Evolutionary conservation across 2,329 filamentous ascomycete genomes (phyloP).

Genomic region (Aspergillus piperis): DNA sequence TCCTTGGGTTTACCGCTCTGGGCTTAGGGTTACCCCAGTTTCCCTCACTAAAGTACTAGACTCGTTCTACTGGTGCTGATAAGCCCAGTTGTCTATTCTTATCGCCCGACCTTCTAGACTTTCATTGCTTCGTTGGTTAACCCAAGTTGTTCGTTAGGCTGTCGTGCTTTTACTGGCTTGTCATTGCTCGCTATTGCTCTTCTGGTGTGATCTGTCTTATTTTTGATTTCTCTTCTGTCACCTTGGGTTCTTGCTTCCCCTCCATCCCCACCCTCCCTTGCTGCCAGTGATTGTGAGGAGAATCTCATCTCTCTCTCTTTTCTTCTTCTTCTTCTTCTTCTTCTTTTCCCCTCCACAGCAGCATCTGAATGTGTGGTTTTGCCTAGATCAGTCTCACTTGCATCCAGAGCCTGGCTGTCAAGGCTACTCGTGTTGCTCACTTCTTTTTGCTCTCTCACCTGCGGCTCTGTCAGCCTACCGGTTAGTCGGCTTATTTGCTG

Average conservation of each 20-base stretch:
- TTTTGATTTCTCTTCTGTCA: conserved; percentile 5
- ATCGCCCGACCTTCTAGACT: conserved; percentile 19
- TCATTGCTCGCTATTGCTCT: not conserved
- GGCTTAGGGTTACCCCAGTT: conserved; percentile 9
- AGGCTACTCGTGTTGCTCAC: conserved; percentile 5
- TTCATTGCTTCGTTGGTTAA: conserved; percentile 2
- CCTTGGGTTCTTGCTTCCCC: not conserved
- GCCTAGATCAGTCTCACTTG: not conserved
- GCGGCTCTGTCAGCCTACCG: not conserved
- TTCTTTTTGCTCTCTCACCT: conserved; percentile 2
- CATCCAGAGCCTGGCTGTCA: conserved; percentile 3
- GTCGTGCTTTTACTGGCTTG: conserved; percentile 9
- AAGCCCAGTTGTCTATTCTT: conserved; percentile 16
- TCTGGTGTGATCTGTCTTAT: not conserved
- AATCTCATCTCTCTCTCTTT: not conserved
- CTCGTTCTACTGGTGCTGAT: not conserved
- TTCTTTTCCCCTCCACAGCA: not conserved
- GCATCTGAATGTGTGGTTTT: not conserved
- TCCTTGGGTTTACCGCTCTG: conserved; percentile 16
- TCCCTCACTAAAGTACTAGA: not conserved
- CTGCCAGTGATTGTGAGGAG: not conserved
- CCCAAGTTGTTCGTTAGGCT: not conserved
- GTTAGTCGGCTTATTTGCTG: not conserved
- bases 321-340: not conserved
- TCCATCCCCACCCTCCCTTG: not conserved